Base-by-base conservation (phyloP, 352 stramenopile genomes). In the Blastocystis sp. region DNA sequence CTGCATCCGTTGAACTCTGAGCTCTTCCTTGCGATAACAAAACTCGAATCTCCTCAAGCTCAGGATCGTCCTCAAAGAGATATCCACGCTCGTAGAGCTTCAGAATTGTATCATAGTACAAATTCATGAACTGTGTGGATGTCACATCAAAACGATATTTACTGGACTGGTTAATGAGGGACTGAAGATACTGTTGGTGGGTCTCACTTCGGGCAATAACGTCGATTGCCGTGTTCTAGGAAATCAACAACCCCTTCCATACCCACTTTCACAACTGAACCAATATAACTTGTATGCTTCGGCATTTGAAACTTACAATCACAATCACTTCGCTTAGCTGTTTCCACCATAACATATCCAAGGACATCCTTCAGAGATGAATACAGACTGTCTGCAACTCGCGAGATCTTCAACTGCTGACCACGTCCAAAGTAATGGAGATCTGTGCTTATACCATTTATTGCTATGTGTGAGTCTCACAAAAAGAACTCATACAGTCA, bases 301-400 rank as follows among this genome's bases (percentile, higher is more conserved):
- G 69, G 69, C 37, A 80, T 80, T 27, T 80, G 69, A 42, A 80
- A 80, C 39, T 80, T 80, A 39, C 43, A 80, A 32, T 61, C 37
- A 16, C 19, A 29, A 16, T 80, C 69, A 39, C 69, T 80, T 27
- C 69, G 69, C 27, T 80, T 80, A n/a, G 69, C 43, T 14, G 69
- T 80, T 35, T 80, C 69, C 5, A 61, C 69, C 69, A 80, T 80
- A 27, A 80, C 69, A 43, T 80, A 80, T 16, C 69, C 43, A 19
- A 80, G 35, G 16, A 80, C 69, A n/a, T 80, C 69, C 42, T 80
- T 80, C 43, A 80, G 42, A 16, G 69, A 80, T n/a, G 69, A 80
- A 80, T 80, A 80, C 4, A 80, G 69, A 63, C 69, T 59, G 7
- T 80, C 69, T 29, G 69, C 69, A 63, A 80, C 69, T 37, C 61